Conservation (phyloP, 805 yeast species). For the Scheffersomyces ergatensis region DNA sequence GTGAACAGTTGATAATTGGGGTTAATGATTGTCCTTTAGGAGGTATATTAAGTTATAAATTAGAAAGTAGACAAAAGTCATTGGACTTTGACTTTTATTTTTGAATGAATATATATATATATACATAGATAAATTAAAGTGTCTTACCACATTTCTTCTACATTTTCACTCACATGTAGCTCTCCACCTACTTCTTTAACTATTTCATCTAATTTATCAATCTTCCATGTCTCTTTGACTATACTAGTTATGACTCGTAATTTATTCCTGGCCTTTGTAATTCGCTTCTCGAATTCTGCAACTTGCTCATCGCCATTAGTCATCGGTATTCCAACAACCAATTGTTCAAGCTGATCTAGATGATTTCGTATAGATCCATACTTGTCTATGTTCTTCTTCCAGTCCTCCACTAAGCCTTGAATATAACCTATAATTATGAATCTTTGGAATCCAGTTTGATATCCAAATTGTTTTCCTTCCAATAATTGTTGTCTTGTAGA, state of each 20-base stretch:
- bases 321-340: slow-evolving; percentile 15
- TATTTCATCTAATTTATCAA: slow-evolving; percentile 27
- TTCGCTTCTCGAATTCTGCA: slow-evolving; percentile 48
- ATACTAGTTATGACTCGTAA: slow-evolving; percentile 47
- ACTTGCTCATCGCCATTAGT: slow-evolving; percentile 57
- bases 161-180: slow-evolving; percentile 32
- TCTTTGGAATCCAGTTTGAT: slow-evolving; percentile 74
- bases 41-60: slow-evolving; percentile 50
- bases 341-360: slow-evolving; percentile 27
- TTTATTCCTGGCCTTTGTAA: slow-evolving; percentile 60
- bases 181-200: slow-evolving; percentile 37
- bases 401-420: slow-evolving; percentile 43
- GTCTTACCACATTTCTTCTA: slow-evolving; percentile 45
- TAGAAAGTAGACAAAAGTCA: slow-evolving; percentile 30
- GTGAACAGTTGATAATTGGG: slow-evolving; percentile 52
- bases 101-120: slow-evolving; percentile 4
- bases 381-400: slow-evolving; percentile 22
- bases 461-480: slow-evolving; percentile 86
- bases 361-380: slow-evolving; percentile 15
- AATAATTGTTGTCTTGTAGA: slow-evolving; percentile 56
- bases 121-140: no score
- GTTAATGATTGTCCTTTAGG: slow-evolving; percentile 56
- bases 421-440: slow-evolving; percentile 70
- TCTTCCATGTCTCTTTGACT: slow-evolving; percentile 27
- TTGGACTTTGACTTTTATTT: slow-evolving; percentile 40